Evolutionary conservation across 345 rosid species (phyloP), one percentile per base, ranked within the genome.

Genomic region (Heritiera fomes): DNA sequence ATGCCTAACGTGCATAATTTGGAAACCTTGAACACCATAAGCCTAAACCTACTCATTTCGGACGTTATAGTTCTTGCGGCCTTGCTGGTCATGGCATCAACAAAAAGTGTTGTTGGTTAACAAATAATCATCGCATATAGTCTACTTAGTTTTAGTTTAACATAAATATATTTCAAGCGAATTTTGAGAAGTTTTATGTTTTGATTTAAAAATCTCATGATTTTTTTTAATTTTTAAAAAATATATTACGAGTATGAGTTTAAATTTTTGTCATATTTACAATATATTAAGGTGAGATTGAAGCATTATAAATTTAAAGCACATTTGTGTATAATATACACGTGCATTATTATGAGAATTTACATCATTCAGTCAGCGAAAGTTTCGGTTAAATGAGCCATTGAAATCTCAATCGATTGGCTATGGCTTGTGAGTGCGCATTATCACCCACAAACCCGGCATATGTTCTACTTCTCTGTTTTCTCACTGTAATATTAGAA

Each of bases 361-460:
- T 30, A 8, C 18, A 62, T 62, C 66, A 13, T 62, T 17, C 14
- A 9, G 23, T 32, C 13, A 10, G 32, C 17, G 43, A n/a, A 66
- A 43, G 50, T 46, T 68, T 67, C 50, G 13, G 32, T 43, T 20
- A 15, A 43, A 67, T 67, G 52, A 52, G 43, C 71, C 71, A 43
- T 43, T 67, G 6, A 43, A 67, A 67, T 23, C 32, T 67, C n/a
- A 9, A 4, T 43, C 32, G 52, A 50, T n/a, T 65, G 23, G 47
- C 47, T 65, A 41, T 66, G 49, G 71, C 71, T 59, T 18, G 47
- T 41, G 8, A 68, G 73, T 68, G 73, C 73, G 73, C 73, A 45
- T 45, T 18, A 68, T 68, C 52, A 68, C 73, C 9, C 66, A 28
- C 38, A 28, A 60, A 28, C 38, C 65, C 38, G 6, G 17, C 38